Conservation (phyloP, 805 yeast species). For the Metschnikowia cubensis region DNA sequence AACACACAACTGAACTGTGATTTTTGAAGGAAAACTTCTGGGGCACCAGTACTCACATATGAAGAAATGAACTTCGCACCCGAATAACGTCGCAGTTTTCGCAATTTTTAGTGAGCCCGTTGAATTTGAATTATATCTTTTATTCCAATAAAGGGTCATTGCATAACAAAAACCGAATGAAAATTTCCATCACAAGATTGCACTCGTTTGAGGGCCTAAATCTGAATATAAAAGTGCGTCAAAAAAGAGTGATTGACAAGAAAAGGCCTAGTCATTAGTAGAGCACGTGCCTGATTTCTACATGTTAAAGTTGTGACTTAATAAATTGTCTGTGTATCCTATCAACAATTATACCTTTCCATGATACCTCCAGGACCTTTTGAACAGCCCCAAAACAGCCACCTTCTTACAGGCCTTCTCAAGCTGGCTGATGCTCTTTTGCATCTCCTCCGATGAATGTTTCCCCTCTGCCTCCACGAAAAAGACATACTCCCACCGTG, state of each 20-base stretch:
- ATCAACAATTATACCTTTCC: background rate
- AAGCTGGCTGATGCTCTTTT: conserved; percentile 41
- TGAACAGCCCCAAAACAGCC: conserved; percentile 58
- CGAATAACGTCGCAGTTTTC: conserved; percentile 75
- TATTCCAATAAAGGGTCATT: conserved; percentile 18
- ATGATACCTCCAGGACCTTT: conserved; percentile 40
- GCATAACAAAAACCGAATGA: conserved; percentile 62
- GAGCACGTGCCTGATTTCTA: no score
- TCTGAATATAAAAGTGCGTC: no score
- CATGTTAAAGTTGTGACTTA: no score
- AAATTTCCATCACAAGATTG: conserved; percentile 61
- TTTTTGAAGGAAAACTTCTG: conserved; percentile 50
- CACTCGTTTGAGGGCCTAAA: conserved; percentile 23
- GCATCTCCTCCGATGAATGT: conserved; percentile 23
- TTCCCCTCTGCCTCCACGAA: conserved; percentile 66
- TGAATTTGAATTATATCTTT: conserved; percentile 44
- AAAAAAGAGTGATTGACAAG: no score
- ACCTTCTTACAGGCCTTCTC: conserved; percentile 43
- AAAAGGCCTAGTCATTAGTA: no score
- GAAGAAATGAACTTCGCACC: conserved; percentile 31
- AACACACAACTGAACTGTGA: conserved; percentile 76
- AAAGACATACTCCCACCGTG: conserved; percentile 79
- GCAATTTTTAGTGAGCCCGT: conserved; percentile 62
- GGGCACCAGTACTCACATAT: conserved; percentile 15
- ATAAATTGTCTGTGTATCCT: no score